phyloP scores from a whole-genome alignment of 2,329 filamentous ascomycete genomes.

The Celoporthe dispersa region DNA sequence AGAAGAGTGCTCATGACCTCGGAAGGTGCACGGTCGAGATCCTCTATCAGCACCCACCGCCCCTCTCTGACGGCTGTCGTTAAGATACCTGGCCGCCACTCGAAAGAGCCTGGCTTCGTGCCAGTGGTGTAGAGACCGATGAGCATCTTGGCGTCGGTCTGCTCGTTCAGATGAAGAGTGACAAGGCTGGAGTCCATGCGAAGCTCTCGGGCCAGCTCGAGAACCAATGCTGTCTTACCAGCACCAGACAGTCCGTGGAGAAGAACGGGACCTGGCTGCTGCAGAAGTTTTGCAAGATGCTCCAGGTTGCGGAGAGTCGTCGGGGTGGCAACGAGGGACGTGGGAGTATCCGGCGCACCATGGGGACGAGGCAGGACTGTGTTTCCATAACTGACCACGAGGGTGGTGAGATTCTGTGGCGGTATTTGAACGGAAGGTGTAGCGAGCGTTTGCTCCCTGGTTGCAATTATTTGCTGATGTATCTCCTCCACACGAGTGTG shows the following conservation, averaged over 20 bases:
- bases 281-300: conserved; percentile 69
- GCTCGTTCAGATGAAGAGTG: conserved; percentile 94
- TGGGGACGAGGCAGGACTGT: conserved; percentile 70
- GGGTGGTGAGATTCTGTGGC: conserved; percentile 56
- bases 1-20: conserved; percentile 93
- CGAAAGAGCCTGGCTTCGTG: conserved; percentile 83
- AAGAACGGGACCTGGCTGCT: conserved; percentile 72
- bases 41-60: conserved; percentile 95
- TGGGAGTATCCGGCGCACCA: conserved; percentile 50
- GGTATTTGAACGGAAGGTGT: conserved; percentile 3
- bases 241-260: conserved; percentile 83
- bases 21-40: conserved; percentile 90
- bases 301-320: conserved; percentile 77
- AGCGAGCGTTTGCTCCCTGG: conserved; percentile 16
- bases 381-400: conserved; percentile 68
- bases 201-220: conserved; percentile 79
- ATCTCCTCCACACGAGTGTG: conserved; percentile 55
- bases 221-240: conserved; percentile 87
- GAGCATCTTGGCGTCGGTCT: conserved; percentile 96
- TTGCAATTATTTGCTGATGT: conserved; percentile 39
- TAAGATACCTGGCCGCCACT: conserved; percentile 89
- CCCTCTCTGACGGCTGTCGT: conserved; percentile 94
- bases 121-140: conserved; percentile 94
- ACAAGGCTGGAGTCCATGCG: conserved; percentile 83
- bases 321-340: conserved; percentile 67